Conservation (phyloP, 2,329 filamentous ascomycete species). For the Diplodia corticola region DNA sequence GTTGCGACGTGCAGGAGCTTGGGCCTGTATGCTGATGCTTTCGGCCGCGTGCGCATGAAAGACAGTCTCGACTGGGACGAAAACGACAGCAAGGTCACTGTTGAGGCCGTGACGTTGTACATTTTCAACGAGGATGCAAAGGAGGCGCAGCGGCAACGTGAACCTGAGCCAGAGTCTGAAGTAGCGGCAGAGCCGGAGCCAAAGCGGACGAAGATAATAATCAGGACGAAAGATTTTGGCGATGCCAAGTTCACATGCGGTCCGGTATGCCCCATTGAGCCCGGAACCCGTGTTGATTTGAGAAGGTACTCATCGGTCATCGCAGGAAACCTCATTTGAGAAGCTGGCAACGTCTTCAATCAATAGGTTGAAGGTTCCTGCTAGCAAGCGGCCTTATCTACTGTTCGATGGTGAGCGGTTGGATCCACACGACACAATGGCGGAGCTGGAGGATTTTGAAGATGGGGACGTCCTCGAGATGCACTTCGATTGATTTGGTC, state of each 20-base stretch:
- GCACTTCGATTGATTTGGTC: constrained; percentile 30
- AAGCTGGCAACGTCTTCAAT: constrained; percentile 34
- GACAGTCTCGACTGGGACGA: constrained; percentile 52
- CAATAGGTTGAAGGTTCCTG: constrained; percentile 27
- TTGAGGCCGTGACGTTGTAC: constrained; percentile 75
- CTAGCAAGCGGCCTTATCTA: constrained; percentile 31
- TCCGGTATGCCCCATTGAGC: constrained; percentile 40
- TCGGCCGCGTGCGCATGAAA: constrained; percentile 41
- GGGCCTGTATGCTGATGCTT: constrained; percentile 52
- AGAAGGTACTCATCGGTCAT: constrained; percentile 22
- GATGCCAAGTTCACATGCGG: constrained; percentile 55
- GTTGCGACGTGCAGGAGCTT: constrained; percentile 71
- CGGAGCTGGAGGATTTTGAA: constrained; percentile 36
- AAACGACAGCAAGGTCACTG: constrained; percentile 61
- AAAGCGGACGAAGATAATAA: constrained; percentile 46
- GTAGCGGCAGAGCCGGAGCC: constrained; percentile 17
- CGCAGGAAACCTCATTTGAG: constrained; percentile 25
- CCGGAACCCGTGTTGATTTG: not conserved
- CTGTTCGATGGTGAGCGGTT: constrained; percentile 43
- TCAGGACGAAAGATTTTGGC: constrained; percentile 53
- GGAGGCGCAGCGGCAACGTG: constrained; percentile 41
- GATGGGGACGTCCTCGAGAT: constrained; percentile 41
- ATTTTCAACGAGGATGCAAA: constrained; percentile 56
- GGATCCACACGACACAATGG: constrained; percentile 35
- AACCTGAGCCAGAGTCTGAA: constrained; percentile 28